Evolutionary conservation across 805 yeast genomes (phyloP), one percentile per base, ranked within the genome.

Genomic region (Clavispora vitiphila): DNA sequence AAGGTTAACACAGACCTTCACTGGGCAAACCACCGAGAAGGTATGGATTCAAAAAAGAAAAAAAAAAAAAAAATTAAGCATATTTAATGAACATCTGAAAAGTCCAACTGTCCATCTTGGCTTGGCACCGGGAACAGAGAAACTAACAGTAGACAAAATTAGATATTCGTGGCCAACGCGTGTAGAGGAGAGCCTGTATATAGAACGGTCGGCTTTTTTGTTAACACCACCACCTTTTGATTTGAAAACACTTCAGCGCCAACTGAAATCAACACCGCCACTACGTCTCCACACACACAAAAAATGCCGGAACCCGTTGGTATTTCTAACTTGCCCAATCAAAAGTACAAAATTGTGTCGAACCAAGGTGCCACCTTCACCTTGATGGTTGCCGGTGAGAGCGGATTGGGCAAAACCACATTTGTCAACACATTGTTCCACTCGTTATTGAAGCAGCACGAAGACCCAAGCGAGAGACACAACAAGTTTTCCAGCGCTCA

Each of bases 371-470:
- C 88, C 16, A 70, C 80, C 20, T 84, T 86, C 64, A 87, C 95
- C 35, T 55, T 90, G 42, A 79, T 87, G 89, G 81, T 87, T 21
- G 87, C 88, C 36, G 97, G 97, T 54, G 96, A 89, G 62, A 79
- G 90, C 37, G 96, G 96, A 6, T 68, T 88, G 39, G 97, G 97
- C 47, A 87, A 89, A 62, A 83, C 95, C n/a, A 89, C 96, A 0
- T 88, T 88, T 52, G 72, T 89, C 61, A 86, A 87, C 65, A 87
- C 96, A 2, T 64, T 89, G 43, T 86, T 90, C 64, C 93, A 86
- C 62, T 77, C 89, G 1, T 64, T 78, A 21, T 67, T 86, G 55
- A 83, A 84, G 56, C 76, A 74, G 42, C 77, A 77, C 59, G 71
- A 77, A 37, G 77, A 75, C 44, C 70, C 72, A 20, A 73, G 74